phyloP scores from a whole-genome alignment of 768 basidiomycete genomes.

The Naganishia friedmannii region DNA sequence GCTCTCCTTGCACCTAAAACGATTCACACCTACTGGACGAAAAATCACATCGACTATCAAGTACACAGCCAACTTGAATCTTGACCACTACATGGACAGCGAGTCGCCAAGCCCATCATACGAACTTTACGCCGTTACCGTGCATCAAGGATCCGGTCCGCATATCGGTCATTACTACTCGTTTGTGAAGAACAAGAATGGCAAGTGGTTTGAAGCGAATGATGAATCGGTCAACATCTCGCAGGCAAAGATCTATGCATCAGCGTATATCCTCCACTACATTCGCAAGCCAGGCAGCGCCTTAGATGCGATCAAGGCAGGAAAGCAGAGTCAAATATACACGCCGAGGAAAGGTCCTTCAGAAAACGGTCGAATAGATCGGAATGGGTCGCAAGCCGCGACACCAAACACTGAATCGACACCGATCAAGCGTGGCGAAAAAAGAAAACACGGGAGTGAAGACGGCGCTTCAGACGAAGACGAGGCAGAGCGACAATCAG shows the following conservation, averaged over 20 bases:
- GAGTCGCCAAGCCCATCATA: slow-evolving; percentile 69
- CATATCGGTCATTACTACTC: slow-evolving; percentile 96
- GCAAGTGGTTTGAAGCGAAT: slow-evolving; percentile 78
- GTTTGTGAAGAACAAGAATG: slow-evolving; percentile 67
- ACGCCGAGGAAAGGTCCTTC: slow-evolving; percentile 5
- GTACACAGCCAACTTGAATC: slow-evolving; percentile 72
- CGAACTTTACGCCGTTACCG: slow-evolving; percentile 84
- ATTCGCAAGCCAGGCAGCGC: slow-evolving; percentile 54
- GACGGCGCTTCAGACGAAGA: slow-evolving; percentile 6
- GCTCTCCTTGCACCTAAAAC: slow-evolving; percentile 88
- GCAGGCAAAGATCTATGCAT: slow-evolving; percentile 57
- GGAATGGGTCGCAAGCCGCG: neutral
- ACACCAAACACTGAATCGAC: neutral
- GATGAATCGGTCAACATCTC: slow-evolving; percentile 76
- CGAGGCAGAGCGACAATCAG: neutral
- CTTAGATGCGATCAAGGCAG: slow-evolving; percentile 15
- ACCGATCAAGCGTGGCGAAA: slow-evolving; percentile 6
- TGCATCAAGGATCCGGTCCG: slow-evolving; percentile 86
- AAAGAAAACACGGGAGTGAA: slow-evolving; percentile 13
- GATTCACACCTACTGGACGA: slow-evolving; percentile 78
- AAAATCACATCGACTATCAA: slow-evolving; percentile 75
- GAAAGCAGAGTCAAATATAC: neutral
- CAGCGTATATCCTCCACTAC: slow-evolving; percentile 92
- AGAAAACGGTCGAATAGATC: neutral
- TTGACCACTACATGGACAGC: slow-evolving; percentile 79